phyloP scores from a whole-genome alignment of 2,329 filamentous ascomycete species.

The Neobulgaria alba region DNA sequence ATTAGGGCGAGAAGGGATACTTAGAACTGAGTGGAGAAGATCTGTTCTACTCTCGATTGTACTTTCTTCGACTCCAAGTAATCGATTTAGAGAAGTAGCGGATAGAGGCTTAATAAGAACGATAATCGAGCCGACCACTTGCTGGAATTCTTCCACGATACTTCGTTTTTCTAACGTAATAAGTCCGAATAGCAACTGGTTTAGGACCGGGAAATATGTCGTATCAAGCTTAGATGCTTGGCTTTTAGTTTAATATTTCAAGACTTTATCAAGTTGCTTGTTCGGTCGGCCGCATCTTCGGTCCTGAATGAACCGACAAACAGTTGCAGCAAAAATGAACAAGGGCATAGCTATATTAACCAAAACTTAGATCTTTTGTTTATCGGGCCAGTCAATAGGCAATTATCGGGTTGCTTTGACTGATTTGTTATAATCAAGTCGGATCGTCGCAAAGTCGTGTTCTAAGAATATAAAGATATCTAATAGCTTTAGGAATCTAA shows the following conservation, averaged over 20 bases:
- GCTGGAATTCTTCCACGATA: slow-evolving; percentile 22
- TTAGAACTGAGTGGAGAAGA: slow-evolving; percentile 30
- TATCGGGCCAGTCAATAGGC: slow-evolving; percentile 5
- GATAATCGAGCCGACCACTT: slow-evolving; percentile 16
- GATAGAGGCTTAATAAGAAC: slow-evolving; percentile 26
- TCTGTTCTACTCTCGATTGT: slow-evolving; percentile 20
- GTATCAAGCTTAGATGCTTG: slow-evolving; percentile 17
- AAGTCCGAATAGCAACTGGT: slow-evolving; percentile 9
- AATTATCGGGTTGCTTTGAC: background rate
- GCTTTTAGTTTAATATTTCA: slow-evolving; percentile 9
- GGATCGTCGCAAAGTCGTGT: slow-evolving; percentile 5
- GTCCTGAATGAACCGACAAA: slow-evolving; percentile 19
- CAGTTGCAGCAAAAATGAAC: slow-evolving; percentile 29
- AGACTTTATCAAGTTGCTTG: slow-evolving; percentile 23
- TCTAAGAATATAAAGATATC: slow-evolving; percentile 12
- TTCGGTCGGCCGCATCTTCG: slow-evolving; percentile 14
- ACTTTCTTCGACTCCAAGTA: slow-evolving; percentile 20
- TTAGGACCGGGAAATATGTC: slow-evolving; percentile 20
- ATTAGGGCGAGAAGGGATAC: slow-evolving; percentile 21
- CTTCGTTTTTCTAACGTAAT: slow-evolving; percentile 6
- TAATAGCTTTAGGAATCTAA: slow-evolving; percentile 3
- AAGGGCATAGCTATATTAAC: slow-evolving; percentile 28
- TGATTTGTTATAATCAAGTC: slow-evolving; percentile 5
- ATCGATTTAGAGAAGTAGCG: slow-evolving; percentile 16
- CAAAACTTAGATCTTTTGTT: slow-evolving; percentile 10